Conservation (phyloP, 768 basidiomycete genomes). For the Mycena floridula region DNA sequence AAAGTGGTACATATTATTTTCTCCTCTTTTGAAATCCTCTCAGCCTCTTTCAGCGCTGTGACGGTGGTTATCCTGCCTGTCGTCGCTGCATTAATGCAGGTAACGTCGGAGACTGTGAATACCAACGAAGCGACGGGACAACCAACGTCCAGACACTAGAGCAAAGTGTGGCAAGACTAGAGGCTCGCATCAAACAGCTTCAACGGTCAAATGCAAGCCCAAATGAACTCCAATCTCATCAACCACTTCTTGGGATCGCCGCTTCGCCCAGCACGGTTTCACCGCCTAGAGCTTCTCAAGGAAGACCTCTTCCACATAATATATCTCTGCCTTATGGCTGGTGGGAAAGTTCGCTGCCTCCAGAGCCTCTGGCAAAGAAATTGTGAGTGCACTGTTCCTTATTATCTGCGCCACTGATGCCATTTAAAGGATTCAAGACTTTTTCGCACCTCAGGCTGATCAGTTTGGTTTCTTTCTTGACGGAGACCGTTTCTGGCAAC, state of each 20-base stretch:
- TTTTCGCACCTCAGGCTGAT: conserved; percentile 32
- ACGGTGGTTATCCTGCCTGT: conserved; percentile 36
- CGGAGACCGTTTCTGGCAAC: conserved; percentile 27
- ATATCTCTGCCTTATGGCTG: conserved; percentile 9
- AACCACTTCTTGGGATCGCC: neutral
- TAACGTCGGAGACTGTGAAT: conserved; percentile 39
- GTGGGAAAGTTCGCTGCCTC: conserved; percentile 9
- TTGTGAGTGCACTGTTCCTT: conserved; percentile 6
- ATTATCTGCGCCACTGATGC: neutral
- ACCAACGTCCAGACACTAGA: conserved; percentile 34
- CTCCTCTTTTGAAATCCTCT: neutral
- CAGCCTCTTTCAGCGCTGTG: conserved; percentile 29
- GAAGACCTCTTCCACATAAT: neutral
- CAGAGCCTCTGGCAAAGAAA: conserved; percentile 6
- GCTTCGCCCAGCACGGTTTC: neutral
- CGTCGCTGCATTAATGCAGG: conserved; percentile 31
- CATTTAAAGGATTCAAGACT: conserved; percentile 6
- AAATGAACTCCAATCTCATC: too few relatives aligned
- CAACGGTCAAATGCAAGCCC: conserved; percentile 12
- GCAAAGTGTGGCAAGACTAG: conserved; percentile 30
- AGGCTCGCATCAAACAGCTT: conserved; percentile 28
- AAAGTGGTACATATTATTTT: conserved; percentile 7
- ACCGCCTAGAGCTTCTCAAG: neutral
- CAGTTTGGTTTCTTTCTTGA: conserved; percentile 45
- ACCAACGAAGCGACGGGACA: conserved; percentile 26